A percentile compares a stretch with the other conserved stretches of the same genome.
These are phyloP conservation scores for Adenanthera pavonina DNA, from an alignment of 306 rosid genomes.

Conservation along the genomic window DNA sequence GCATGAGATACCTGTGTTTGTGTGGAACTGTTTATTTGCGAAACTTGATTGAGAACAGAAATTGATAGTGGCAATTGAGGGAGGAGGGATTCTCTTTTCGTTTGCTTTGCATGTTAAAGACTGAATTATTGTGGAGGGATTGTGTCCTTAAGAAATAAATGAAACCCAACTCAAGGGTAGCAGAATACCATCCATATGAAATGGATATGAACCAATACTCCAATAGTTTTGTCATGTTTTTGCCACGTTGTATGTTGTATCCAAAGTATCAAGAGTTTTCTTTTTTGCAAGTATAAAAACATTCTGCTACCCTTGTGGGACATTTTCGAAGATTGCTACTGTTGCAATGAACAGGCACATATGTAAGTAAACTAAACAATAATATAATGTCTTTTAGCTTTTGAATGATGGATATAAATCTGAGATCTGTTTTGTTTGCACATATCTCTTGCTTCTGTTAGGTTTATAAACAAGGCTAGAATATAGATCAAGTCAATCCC, in stretches of 20 bases:
- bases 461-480: constrained; percentile 20
- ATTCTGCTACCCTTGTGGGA: constrained; percentile 92
- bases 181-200: background rate
- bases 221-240: background rate
- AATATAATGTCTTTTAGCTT: constrained; percentile 9
- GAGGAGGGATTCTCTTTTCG: constrained; percentile 22
- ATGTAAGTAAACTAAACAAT: constrained; percentile 66
- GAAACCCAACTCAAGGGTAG: background rate
- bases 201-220: background rate
- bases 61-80: constrained; percentile 10
- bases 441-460: constrained; percentile 25
- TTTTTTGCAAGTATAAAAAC: constrained; percentile 78
- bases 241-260: constrained; percentile 13
- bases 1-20: constrained; percentile 31
- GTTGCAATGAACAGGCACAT: constrained; percentile 85
- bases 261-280: constrained; percentile 21
- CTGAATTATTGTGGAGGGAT: constrained; percentile 36
- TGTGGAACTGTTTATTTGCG: constrained; percentile 11
- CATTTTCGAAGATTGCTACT: constrained; percentile 85
- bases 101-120: constrained; percentile 28
- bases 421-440: background rate
- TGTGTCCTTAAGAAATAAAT: constrained; percentile 24
- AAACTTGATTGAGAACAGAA: constrained; percentile 26
- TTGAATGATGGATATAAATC: constrained; percentile 29
- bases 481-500: constrained; percentile 26